A percentile compares a stretch with the other conserved stretches of the same genome.
Evolutionary conservation across 768 basidiomycete genomes (phyloP).

Genomic region (Tulasnella sp.): DNA sequence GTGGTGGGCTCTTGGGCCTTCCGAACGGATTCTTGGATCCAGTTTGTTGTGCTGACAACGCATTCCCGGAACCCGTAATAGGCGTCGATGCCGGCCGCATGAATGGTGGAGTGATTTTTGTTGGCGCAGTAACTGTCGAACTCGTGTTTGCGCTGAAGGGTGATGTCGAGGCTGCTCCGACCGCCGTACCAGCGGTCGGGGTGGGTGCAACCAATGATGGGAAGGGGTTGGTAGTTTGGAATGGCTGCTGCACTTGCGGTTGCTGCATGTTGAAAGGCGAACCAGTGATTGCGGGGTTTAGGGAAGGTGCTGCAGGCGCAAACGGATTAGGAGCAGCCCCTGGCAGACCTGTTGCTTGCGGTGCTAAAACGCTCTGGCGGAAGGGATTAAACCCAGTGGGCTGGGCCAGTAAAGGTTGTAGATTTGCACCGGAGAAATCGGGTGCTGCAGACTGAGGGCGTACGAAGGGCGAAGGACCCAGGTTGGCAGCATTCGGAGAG

Average conservation of each 20-base stretch:
- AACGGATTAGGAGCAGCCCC: slow-evolving; percentile 29
- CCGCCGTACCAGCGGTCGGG: neutral
- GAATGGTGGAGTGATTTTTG: slow-evolving; percentile 9
- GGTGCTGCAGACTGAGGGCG: slow-evolving; percentile 10
- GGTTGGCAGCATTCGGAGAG: neutral
- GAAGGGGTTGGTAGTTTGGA: neutral
- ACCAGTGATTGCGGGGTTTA: neutral
- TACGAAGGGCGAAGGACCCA: neutral
- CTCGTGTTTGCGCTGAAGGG: neutral
- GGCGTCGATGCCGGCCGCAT: slow-evolving; percentile 62
- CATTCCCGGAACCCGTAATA: slow-evolving; percentile 29
- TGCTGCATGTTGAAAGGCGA: neutral
- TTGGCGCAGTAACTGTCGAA: neutral
- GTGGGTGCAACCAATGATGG: neutral
- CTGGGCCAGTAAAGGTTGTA: slow-evolving; percentile 18
- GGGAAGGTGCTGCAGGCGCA: slow-evolving; percentile 9
- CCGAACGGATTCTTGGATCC: slow-evolving; percentile 96
- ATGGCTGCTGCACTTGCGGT: neutral
- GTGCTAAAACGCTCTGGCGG: slow-evolving; percentile 60
- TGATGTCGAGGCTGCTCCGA: neutral
- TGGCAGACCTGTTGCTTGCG: slow-evolving; percentile 49
- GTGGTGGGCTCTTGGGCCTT: slow-evolving; percentile 42
- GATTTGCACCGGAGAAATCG: slow-evolving; percentile 8
- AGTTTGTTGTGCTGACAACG: slow-evolving; percentile 74
- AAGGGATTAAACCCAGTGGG: slow-evolving; percentile 62